These are phyloP conservation scores for Penicillium pancosmium DNA, from an alignment of 495 filamentous ascomycete genomes.

Conservation along the genomic window DNA sequence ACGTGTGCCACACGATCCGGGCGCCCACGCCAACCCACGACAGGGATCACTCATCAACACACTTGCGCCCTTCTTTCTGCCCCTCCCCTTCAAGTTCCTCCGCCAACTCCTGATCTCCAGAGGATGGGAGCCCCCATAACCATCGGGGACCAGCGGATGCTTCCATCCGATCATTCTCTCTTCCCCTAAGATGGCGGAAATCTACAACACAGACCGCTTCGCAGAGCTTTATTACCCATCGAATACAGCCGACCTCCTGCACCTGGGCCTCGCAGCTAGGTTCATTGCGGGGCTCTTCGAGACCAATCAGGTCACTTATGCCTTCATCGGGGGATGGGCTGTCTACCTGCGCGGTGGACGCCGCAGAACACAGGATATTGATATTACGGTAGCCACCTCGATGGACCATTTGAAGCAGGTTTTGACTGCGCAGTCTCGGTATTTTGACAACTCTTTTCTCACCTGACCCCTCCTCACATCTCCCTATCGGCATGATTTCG, in stretches of 20 bases:
- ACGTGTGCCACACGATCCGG: slow-evolving; percentile 5
- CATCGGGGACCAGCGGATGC: slow-evolving; percentile 10
- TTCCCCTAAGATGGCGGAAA: slow-evolving; percentile 25
- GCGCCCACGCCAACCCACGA: slow-evolving; percentile 9
- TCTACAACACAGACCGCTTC: slow-evolving; percentile 30
- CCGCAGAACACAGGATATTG: slow-evolving; percentile 26
- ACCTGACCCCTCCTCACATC: slow-evolving; percentile 1
- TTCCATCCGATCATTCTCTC: slow-evolving; percentile 3
- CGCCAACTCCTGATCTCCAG: slow-evolving; percentile 6
- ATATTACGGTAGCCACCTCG: slow-evolving; percentile 24
- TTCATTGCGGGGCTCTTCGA: slow-evolving; percentile 27
- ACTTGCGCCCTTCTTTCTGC: neutral
- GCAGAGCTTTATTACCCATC: slow-evolving; percentile 29
- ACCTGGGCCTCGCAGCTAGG: slow-evolving; percentile 25
- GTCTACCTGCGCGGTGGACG: slow-evolving; percentile 25
- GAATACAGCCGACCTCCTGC: slow-evolving; percentile 27
- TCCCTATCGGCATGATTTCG: slow-evolving; percentile 3
- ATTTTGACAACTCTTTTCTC: slow-evolving; percentile 6
- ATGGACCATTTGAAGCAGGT: slow-evolving; percentile 27
- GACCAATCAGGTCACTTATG: slow-evolving; percentile 24
- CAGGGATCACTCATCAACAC: slow-evolving; percentile 13
- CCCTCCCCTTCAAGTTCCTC: neutral
- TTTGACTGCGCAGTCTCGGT: slow-evolving; percentile 24
- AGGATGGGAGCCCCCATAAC: slow-evolving; percentile 13
- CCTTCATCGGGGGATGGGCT: slow-evolving; percentile 28